A percentile compares a stretch with the other conserved stretches of the same genome.
Conservation (phyloP, 805 yeast species). For the Teunomyces lycoperdinae region DNA sequence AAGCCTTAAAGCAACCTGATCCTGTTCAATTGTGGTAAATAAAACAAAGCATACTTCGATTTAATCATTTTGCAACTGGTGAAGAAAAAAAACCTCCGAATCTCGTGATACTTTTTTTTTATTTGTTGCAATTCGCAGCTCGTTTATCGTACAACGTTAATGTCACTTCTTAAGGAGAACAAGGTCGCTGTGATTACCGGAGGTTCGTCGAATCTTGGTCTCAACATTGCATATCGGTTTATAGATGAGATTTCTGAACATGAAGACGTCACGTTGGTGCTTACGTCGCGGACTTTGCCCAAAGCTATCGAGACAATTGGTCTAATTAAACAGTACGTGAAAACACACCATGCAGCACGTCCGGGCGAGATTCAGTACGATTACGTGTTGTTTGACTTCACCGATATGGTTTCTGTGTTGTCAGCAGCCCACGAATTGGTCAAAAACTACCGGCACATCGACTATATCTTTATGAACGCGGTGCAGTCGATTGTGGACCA, state of each 20-base stretch:
- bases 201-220: slow-evolving; percentile 67
- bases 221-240: slow-evolving; percentile 79
- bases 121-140: not conserved
- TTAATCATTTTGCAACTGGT: not conserved
- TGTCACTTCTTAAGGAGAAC: slow-evolving; percentile 16
- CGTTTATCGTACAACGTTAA: slow-evolving; percentile 2
- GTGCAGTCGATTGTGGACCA: slow-evolving; percentile 88
- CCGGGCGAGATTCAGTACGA: slow-evolving; percentile 74
- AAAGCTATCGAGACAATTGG: slow-evolving; percentile 75
- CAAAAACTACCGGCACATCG: slow-evolving; percentile 62
- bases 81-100: not conserved
- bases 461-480: slow-evolving; percentile 82
- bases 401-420: slow-evolving; percentile 81
- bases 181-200: slow-evolving; percentile 43
- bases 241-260: slow-evolving; percentile 56
- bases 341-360: slow-evolving; percentile 30
- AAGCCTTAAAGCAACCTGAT: too few relatives aligned
- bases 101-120: not conserved
- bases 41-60: too few relatives aligned
- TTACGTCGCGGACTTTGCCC: slow-evolving; percentile 86
- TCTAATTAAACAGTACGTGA: slow-evolving; percentile 35
- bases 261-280: slow-evolving; percentile 68
- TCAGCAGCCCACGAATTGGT: slow-evolving; percentile 69
- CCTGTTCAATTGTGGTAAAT: too few relatives aligned
- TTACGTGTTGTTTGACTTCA: slow-evolving; percentile 84